phyloP scores from a whole-genome alignment of 345 rosid species.

The Gossypioides kirkii region DNA sequence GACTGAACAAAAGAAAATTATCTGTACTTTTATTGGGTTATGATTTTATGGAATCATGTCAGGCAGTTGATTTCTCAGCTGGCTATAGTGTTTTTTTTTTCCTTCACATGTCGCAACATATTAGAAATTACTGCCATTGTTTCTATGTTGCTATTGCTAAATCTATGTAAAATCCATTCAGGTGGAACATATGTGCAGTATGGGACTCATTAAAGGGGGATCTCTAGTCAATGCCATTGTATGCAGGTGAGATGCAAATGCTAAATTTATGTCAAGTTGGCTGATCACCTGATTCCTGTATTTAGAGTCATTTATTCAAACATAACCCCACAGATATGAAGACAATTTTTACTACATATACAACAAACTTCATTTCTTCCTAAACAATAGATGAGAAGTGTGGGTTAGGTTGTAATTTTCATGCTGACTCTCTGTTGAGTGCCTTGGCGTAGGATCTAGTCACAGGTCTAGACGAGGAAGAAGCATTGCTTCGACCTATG shows the following conservation, averaged over 20 bases:
- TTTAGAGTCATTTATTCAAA: not conserved
- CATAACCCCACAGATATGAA: not conserved
- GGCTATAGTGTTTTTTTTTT: not conserved
- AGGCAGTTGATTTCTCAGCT: not conserved
- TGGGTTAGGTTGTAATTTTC: not conserved
- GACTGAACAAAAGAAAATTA: not conserved
- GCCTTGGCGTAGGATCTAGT: too few relatives aligned
- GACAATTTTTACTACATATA: not conserved
- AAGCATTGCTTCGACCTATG: too few relatives aligned
- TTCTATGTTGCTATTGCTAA: constrained; percentile 8
- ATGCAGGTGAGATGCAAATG: constrained; percentile 53
- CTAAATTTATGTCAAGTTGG: not conserved
- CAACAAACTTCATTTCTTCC: not conserved
- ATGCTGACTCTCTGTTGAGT: too few relatives aligned
- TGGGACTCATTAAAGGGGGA: constrained; percentile 84
- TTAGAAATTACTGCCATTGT: not conserved
- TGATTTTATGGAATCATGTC: not conserved
- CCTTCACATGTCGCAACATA: not conserved
- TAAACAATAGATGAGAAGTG: not conserved
- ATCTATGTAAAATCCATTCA: constrained; percentile 23
- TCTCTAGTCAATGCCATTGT: constrained; percentile 78
- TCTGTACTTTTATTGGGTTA: not conserved
- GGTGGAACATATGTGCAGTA: constrained; percentile 70
- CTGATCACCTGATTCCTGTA: not conserved
- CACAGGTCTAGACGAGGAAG: too few relatives aligned